Conservation (phyloP, 176 grass and related monocot species). For the Neostapfia colusana region DNA sequence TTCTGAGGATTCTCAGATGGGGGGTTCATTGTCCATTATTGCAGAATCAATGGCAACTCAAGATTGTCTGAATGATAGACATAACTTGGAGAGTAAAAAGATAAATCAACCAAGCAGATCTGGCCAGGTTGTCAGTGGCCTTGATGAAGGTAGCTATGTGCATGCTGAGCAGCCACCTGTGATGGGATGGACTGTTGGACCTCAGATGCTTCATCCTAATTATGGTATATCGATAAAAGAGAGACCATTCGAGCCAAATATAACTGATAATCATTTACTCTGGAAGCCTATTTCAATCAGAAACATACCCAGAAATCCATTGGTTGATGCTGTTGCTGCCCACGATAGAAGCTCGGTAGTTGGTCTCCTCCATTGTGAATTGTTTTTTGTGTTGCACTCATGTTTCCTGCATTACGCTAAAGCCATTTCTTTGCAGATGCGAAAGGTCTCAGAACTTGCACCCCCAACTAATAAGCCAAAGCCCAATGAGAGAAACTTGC, state of each 20-base stretch:
- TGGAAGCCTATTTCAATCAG: conserved; percentile 66
- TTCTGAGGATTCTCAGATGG: background rate
- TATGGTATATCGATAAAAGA: conserved; percentile 63
- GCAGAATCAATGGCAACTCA: conserved; percentile 38
- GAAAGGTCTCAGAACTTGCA: conserved; percentile 78
- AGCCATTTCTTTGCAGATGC: conserved; percentile 66
- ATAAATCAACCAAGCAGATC: conserved; percentile 9
- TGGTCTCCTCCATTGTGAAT: background rate
- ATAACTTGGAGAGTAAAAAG: conserved; percentile 41
- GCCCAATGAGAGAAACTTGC: conserved; percentile 64
- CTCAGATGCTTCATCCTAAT: conserved; percentile 70
- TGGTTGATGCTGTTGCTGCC: conserved; percentile 91
- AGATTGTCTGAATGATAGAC: conserved; percentile 31
- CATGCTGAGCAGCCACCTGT: conserved; percentile 47
- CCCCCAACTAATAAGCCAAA: conserved; percentile 44
- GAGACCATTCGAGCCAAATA: conserved; percentile 41
- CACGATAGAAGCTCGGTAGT: conserved; percentile 97
- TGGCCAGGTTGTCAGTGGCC: background rate
- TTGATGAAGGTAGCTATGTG: conserved; percentile 29
- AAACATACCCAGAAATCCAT: conserved; percentile 83
- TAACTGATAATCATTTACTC: conserved; percentile 47
- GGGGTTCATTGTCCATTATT: background rate
- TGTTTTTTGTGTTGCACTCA: background rate
- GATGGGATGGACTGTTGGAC: conserved; percentile 53
- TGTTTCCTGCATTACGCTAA: conserved; percentile 37